Conservation (phyloP, 805 yeast genomes). For the Spathaspora boniae region DNA sequence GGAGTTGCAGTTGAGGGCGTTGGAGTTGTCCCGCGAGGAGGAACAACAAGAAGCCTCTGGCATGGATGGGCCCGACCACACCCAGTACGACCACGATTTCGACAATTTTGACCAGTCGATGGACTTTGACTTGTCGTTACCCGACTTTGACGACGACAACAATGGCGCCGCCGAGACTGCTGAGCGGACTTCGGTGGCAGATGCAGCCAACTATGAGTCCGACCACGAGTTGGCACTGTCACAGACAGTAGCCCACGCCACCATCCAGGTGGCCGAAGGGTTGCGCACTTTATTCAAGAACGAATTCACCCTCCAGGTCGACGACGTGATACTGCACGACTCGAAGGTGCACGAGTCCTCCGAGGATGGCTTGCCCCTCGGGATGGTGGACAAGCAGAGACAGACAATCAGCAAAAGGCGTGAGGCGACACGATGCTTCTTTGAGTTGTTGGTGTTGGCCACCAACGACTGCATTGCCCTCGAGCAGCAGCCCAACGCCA, state of each 20-base stretch:
- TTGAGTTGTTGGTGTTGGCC: slow-evolving; percentile 78
- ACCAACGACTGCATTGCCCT: slow-evolving; percentile 67
- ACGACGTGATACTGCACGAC: slow-evolving; percentile 40
- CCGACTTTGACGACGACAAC: slow-evolving; percentile 15
- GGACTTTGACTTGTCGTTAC: slow-evolving; percentile 22
- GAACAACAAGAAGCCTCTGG: no score
- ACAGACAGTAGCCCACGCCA: slow-evolving; percentile 29
- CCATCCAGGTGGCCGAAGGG: slow-evolving; percentile 50
- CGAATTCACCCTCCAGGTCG: slow-evolving; percentile 25
- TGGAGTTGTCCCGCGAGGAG: slow-evolving; percentile 23
- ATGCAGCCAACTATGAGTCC: slow-evolving; percentile 7
- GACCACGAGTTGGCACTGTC: slow-evolving; percentile 13
- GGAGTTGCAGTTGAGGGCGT: slow-evolving; percentile 25
- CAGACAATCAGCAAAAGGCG: slow-evolving; percentile 18
- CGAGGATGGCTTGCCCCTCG: slow-evolving; percentile 3
- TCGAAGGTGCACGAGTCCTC: slow-evolving; percentile 14
- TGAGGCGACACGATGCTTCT: slow-evolving; percentile 72
- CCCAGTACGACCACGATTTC: slow-evolving; percentile 12
- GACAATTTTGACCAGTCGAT: slow-evolving; percentile 14
- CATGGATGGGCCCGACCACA: slow-evolving; percentile 15
- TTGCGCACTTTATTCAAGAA: slow-evolving; percentile 30
- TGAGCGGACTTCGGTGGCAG: slow-evolving; percentile 4
- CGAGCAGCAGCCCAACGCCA: slow-evolving; percentile 44
- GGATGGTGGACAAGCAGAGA: not conserved
- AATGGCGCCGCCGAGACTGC: slow-evolving; percentile 10